These are phyloP conservation scores for Rhytidiadelphus loreus DNA, from an alignment of 225 moss, liverwort and hornwort genomes.

Conservation along the genomic window DNA sequence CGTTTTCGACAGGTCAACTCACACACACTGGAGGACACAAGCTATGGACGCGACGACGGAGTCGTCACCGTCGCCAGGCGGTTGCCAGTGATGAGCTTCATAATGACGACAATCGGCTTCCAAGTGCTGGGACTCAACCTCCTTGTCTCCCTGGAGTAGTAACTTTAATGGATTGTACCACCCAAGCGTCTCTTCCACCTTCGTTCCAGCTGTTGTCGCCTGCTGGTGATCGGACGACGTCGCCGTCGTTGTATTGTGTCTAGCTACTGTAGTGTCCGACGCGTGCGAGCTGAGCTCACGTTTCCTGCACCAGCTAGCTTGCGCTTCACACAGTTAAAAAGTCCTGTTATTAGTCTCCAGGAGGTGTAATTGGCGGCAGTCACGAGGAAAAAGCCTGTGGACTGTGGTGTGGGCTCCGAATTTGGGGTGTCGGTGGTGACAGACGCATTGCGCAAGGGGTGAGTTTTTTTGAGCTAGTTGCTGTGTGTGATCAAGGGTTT, in stretches of 20 bases:
- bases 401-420: neutral
- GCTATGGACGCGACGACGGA: neutral
- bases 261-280: neutral
- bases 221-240: neutral
- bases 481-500: neutral
- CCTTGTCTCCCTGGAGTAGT: neutral
- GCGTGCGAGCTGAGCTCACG: neutral
- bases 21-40: neutral
- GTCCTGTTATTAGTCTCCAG: neutral
- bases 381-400: neutral
- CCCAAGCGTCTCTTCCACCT: neutral
- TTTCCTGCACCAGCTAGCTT: neutral
- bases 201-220: neutral
- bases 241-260: neutral
- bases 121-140: neutral
- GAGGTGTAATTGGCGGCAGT: neutral
- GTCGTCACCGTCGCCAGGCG: neutral
- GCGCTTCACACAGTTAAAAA: neutral
- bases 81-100: neutral
- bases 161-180: neutral
- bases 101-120: neutral
- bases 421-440: neutral
- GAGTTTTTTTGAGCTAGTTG: neutral
- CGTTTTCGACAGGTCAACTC: slow-evolving; percentile 9
- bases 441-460: neutral